Evolutionary conservation across 1,139 yeast genomes (phyloP).

Genomic region (Taiozyma onychis): DNA sequence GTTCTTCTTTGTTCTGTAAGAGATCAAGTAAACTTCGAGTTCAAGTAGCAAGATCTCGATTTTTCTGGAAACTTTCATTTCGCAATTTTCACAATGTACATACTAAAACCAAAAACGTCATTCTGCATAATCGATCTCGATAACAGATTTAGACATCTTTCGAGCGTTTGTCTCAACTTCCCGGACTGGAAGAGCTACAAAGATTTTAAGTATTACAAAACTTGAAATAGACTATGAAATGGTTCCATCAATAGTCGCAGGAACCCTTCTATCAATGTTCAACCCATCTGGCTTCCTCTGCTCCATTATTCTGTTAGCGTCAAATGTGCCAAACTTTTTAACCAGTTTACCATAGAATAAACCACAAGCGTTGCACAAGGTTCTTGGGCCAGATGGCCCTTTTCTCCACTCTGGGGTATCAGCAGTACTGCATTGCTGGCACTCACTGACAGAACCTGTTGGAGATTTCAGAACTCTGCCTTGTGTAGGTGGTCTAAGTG

Average conservation of each 20-base stretch:
- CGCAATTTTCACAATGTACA: background rate
- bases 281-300: conserved; percentile 3
- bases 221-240: background rate
- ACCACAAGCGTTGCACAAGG: conserved; percentile 78
- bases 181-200: background rate
- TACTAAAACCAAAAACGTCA: background rate
- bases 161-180: too few relatives aligned
- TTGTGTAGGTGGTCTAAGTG: background rate
- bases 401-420: conserved; percentile 80
- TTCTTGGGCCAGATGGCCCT: conserved; percentile 68
- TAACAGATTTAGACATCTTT: background rate
- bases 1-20: too few relatives aligned
- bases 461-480: background rate
- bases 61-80: background rate
- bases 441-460: conserved; percentile 11
- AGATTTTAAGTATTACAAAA: too few relatives aligned
- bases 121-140: background rate
- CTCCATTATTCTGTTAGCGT: conserved; percentile 4
- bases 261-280: conserved; percentile 12
- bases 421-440: conserved; percentile 56
- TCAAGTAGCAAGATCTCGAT: background rate
- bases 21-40: background rate
- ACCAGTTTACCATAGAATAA: conserved; percentile 63
- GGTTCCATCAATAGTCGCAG: background rate
- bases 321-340: conserved; percentile 44